phyloP scores from a whole-genome alignment of 768 basidiomycete genomes.

The Symmetrospora coprosmae region DNA sequence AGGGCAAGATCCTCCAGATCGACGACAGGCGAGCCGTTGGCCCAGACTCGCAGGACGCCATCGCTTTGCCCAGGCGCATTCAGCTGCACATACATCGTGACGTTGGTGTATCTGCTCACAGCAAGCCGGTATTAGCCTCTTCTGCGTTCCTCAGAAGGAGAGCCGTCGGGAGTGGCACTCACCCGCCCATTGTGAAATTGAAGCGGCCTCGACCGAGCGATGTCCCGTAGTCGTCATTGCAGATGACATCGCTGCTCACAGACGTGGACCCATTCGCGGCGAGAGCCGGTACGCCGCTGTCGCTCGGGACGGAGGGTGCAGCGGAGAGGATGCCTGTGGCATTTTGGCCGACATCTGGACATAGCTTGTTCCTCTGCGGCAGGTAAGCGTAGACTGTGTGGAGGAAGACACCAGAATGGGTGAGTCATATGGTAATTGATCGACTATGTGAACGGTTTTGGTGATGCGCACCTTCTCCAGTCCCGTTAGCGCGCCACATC shows the following conservation, averaged over 20 bases:
- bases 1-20: not conserved
- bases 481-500: slow-evolving; percentile 29
- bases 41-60: slow-evolving; percentile 3
- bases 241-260: not conserved
- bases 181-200: not conserved
- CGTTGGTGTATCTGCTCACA: not conserved
- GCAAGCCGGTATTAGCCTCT: no score
- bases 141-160: no score
- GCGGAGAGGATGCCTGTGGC: slow-evolving; percentile 55
- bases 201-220: slow-evolving; percentile 2
- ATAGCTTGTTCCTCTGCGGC: slow-evolving; percentile 45
- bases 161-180: no score
- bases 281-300: not conserved
- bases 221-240: slow-evolving; percentile 8
- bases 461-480: slow-evolving; percentile 24
- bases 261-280: not conserved
- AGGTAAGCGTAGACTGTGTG: slow-evolving; percentile 3
- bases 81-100: not conserved
- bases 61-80: not conserved
- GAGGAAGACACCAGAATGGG: not conserved
- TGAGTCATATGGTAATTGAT: no score
- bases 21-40: not conserved
- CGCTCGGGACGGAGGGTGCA: slow-evolving; percentile 23
- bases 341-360: slow-evolving; percentile 58
- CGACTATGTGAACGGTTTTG: not conserved